Evolutionary conservation across 2,329 filamentous ascomycete genomes (phyloP), one percentile per base, ranked within the genome.

Genomic region (Calonectria ilicicola): DNA sequence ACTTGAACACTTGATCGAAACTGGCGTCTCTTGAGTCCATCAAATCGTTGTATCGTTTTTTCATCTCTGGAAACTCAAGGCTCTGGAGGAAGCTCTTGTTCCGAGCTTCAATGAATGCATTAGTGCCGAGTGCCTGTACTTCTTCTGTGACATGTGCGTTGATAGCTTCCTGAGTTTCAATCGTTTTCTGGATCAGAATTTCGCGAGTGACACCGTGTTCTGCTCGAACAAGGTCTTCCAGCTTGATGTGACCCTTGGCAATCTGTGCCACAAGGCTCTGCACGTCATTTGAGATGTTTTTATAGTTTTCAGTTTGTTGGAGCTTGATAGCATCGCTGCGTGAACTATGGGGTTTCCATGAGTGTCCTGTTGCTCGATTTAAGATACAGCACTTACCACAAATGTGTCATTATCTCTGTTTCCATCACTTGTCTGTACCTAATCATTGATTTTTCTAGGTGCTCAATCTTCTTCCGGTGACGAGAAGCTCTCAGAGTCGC

Each of bases 401-500:
- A 12, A 0, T 70, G 29, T 2, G 27, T 27, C n/a, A 74, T 12
- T 2, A 76, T 14, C 14, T 70, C 32, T 1, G 17, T 62, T 21
- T 75, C 62, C 53, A 76, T 64, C 6, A 71, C 38, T 10, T 68
- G 27, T 15, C 17, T 58, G 15, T 67, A 10, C 10, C 40, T 69
- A 5, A 21, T 21, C 12, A 72, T 21, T 14, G 38, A 40, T 5
- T 32, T 3, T 1, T 67, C 42, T 5, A 76, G 21, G 0, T 51
- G 44, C 10, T 73, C 63, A 10, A 75, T 65, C n/a, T 68, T 73
- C 27, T 46, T 69, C 14, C 47, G 49, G 29, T 69, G 67, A 15
- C 35, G 27, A 9, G n/a, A 47, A 0, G 69, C 49, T 29, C 44
- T 67, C 9, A 68, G 0, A 3, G 38, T 21, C 21, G 58, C 51